Percentiles rank a stretch among this genome's conserved stretches.
Evolutionary conservation across 2,329 filamentous ascomycete genomes (phyloP).

Genomic region (Verticillium tricorpus): DNA sequence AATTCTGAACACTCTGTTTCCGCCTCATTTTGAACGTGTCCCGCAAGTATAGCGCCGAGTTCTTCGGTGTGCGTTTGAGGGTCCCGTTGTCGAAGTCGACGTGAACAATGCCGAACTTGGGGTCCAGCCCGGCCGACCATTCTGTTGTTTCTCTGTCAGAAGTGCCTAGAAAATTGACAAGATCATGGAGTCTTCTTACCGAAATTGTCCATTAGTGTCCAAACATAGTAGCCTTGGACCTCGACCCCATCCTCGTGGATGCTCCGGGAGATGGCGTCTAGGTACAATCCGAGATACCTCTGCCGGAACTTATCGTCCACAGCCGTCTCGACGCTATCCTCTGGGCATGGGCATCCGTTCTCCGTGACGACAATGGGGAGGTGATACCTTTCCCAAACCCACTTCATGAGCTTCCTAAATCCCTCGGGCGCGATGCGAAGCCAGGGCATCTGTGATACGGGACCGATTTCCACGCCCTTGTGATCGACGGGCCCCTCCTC

Average conservation of each 20-base stretch:
- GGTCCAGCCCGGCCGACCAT: conserved; percentile 89
- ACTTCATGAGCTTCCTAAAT: conserved; percentile 72
- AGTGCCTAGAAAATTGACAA: too few species aligned
- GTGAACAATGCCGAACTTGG: conserved; percentile 77
- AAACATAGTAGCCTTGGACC: conserved; percentile 76
- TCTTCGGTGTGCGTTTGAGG: conserved; percentile 78
- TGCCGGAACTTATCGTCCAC: conserved; percentile 78
- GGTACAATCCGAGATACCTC: conserved; percentile 73
- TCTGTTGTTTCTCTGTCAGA: conserved; percentile 24
- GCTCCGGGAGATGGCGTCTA: conserved; percentile 71
- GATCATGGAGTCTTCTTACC: conserved; percentile 21
- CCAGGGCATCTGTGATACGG: conserved; percentile 80
- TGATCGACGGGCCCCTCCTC: conserved; percentile 69
- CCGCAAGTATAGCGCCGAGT: conserved; percentile 24
- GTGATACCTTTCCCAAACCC: conserved; percentile 73
- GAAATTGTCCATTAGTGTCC: conserved; percentile 87
- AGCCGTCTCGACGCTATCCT: conserved; percentile 69
- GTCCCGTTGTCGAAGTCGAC: conserved; percentile 71
- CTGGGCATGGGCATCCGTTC: conserved; percentile 83
- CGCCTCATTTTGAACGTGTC: conserved; percentile 13
- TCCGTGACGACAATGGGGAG: conserved; percentile 80
- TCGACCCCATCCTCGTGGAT: conserved; percentile 69
- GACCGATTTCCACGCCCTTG: conserved; percentile 67
- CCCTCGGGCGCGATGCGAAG: conserved; percentile 69
- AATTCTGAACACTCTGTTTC: too few species aligned